Evolutionary conservation across 2,329 filamentous ascomycete genomes (phyloP).

Genomic region (Setomelanomma holmii): DNA sequence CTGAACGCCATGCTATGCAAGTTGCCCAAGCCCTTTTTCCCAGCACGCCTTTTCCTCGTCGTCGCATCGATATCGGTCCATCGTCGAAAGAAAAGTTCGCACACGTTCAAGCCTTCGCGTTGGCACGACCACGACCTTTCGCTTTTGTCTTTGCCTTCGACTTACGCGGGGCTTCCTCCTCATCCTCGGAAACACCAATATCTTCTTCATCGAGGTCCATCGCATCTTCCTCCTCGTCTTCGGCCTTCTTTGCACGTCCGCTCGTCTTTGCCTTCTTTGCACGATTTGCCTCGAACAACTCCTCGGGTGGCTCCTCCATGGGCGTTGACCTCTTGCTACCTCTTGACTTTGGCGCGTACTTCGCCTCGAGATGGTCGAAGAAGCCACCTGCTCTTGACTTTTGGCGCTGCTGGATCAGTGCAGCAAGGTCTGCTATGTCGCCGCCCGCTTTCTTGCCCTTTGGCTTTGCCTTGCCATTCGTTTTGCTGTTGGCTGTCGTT

Average conservation of each 20-base stretch:
- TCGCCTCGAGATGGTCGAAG: constrained; percentile 43
- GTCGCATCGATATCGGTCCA: too few relatives aligned
- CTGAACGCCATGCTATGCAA: neutral
- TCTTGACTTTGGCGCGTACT: constrained; percentile 46
- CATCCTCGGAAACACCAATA: constrained; percentile 32
- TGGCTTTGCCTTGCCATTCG: constrained; percentile 48
- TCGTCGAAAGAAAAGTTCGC: neutral
- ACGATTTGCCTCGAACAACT: constrained; percentile 59
- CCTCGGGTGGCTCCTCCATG: constrained; percentile 67
- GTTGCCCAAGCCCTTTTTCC: neutral
- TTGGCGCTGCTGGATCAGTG: constrained; percentile 47
- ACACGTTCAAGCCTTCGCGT: constrained; percentile 7
- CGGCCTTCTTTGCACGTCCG: constrained; percentile 20
- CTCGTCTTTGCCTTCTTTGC: constrained; percentile 36
- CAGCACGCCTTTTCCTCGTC: neutral
- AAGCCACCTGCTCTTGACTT: constrained; percentile 44
- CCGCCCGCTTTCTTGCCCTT: constrained; percentile 51
- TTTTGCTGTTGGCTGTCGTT: constrained; percentile 60
- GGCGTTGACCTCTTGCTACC: constrained; percentile 55
- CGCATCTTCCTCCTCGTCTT: constrained; percentile 27
- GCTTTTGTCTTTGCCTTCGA: constrained; percentile 22
- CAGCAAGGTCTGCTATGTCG: constrained; percentile 46
- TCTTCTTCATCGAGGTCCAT: constrained; percentile 35
- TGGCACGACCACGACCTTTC: neutral
- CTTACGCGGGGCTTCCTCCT: constrained; percentile 28